Base-by-base conservation (phyloP, 768 basidiomycete species). In the Russula vinacea region DNA sequence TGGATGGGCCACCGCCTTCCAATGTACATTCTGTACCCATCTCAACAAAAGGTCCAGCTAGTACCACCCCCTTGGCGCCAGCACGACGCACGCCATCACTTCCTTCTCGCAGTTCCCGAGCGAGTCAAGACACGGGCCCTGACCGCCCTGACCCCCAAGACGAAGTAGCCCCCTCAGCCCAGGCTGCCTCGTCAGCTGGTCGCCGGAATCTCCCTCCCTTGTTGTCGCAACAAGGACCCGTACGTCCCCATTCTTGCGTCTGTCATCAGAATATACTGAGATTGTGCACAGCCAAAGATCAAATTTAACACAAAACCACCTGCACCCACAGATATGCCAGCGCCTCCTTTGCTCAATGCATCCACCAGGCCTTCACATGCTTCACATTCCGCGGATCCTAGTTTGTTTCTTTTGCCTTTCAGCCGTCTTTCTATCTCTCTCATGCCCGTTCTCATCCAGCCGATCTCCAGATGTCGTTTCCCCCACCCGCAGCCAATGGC, bases 391-490 rank as follows among this genome's bases (percentile, higher is more conserved):
- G 0, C 47, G n/a, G 22, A 58, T 53, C 16, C 45, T 14, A 44
- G 63, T 64, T 32, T 32, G 55, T 54, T 42, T 33, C 11, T 14
- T 22, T 9, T 16, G 0, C 19, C n/a, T 26, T 16, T 37, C 26
- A 19, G 17, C 24, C 17, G 13, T 17, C 16, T 7, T 4, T 16
- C 49, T 47, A 24, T 24, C 22, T 14, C 13, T 24, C 14, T 44
- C 16, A 19, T 45, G 0, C 10, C 11, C 35, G 17, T 7, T 9
- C 16, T 9, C 10, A 13, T 32, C 39, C 39, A 42, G 54, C 64
- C 1, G 74, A 67, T 19, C 67, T 75, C 45, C 54, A 65, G 11
- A 72, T 74, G 59, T 76, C 78, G 11, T 75, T 75, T 58, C 78
- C 77, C 17, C 75, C 75, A 24, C 69, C 73, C 11, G 67, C 72